These are phyloP conservation scores for Tetracladium maxilliforme DNA, from an alignment of 2,329 filamentous ascomycete species.

Conservation along the genomic window DNA sequence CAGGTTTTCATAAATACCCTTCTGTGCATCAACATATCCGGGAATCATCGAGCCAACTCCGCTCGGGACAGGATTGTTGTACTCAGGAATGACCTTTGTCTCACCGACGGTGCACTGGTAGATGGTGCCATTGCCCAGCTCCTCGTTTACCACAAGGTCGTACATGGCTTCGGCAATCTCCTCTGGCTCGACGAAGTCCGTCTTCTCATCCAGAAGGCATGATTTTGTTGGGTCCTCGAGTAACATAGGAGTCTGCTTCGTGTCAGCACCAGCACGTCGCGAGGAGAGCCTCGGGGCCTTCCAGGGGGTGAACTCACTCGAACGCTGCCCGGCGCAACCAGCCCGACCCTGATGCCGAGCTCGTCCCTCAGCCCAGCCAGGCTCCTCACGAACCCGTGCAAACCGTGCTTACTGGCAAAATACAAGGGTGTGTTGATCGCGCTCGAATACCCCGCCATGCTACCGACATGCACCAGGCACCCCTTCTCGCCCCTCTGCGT, in stretches of 20 bases:
- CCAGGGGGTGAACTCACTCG: conserved; percentile 8
- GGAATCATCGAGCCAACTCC: no score
- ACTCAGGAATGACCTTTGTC: conserved; percentile 15
- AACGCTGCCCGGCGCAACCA: conserved; percentile 27
- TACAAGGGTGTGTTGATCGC: conserved; percentile 26
- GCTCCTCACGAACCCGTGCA: conserved; percentile 27
- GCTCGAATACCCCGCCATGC: conserved; percentile 25
- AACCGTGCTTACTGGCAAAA: conserved; percentile 29
- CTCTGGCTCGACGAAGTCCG: conserved; percentile 24
- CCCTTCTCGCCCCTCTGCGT: conserved; percentile 11
- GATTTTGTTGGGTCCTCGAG: conserved; percentile 27
- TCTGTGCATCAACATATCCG: no score
- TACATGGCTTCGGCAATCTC: conserved; percentile 29
- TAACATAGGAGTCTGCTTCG: conserved; percentile 25
- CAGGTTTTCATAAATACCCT: no score
- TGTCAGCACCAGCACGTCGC: neutral
- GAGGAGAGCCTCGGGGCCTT: neutral
- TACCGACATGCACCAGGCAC: conserved; percentile 28
- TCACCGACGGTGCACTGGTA: conserved; percentile 20
- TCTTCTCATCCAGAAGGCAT: conserved; percentile 14
- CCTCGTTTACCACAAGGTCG: conserved; percentile 16
- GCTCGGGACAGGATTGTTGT: conserved; percentile 25
- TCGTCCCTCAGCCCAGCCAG: conserved; percentile 12
- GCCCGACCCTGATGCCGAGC: conserved; percentile 22
- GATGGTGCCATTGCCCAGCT: conserved; percentile 21